Evolutionary conservation across 2,329 filamentous ascomycete genomes (phyloP).

Genomic region (Trichoderma asperellum): DNA sequence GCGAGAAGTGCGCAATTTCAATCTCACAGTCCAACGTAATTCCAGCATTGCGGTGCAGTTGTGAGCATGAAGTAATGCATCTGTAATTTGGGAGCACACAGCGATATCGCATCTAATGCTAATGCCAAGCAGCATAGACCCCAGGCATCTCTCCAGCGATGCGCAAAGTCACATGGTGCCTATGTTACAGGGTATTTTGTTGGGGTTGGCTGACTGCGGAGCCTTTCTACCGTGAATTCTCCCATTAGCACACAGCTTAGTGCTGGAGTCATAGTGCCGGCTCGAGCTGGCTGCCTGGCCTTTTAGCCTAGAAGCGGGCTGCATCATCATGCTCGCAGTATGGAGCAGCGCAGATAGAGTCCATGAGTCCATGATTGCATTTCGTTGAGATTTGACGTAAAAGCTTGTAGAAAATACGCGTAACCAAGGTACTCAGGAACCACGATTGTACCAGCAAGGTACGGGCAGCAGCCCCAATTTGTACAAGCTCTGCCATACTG

Average conservation of each 20-base stretch:
- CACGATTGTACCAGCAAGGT: not conserved
- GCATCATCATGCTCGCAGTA: not conserved
- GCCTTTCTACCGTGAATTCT: not conserved
- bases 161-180: not conserved
- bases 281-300: not conserved
- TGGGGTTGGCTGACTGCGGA: not conserved
- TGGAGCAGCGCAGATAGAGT: not conserved
- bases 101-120: not conserved
- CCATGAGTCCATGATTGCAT: not conserved
- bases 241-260: not conserved
- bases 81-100: not conserved
- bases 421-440: not conserved
- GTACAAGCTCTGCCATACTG: slow-evolving; percentile 4
- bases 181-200: not conserved
- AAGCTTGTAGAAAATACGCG: not conserved
- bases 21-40: not conserved
- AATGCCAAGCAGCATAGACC: not conserved
- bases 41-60: not conserved
- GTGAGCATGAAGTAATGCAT: not conserved
- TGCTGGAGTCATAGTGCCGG: not conserved
- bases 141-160: not conserved
- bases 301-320: not conserved
- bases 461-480: not conserved
- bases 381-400: not conserved
- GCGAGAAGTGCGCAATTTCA: not conserved